These are phyloP conservation scores for Aurinia saxatilis DNA, from an alignment of 345 rosid species.

Conservation along the genomic window DNA sequence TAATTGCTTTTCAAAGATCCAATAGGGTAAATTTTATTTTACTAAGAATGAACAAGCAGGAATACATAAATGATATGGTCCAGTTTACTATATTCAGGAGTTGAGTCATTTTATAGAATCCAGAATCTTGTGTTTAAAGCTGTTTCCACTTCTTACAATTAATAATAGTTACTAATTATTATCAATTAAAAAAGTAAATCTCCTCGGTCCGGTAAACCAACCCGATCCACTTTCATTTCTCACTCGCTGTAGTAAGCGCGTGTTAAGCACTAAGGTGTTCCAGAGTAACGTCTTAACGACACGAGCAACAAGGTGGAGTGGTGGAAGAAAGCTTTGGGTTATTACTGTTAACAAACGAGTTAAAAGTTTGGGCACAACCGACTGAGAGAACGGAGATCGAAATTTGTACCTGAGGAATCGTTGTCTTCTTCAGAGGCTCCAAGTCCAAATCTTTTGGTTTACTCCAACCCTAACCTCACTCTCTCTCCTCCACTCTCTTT, in stretches of 20 bases:
- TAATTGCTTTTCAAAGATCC: conserved; percentile 6
- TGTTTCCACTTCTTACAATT: not conserved
- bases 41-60: not conserved
- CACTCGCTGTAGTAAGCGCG: not conserved
- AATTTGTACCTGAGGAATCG: conserved; percentile 25
- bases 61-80: conserved; percentile 7
- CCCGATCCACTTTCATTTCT: not conserved
- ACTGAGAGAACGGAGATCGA: conserved; percentile 15
- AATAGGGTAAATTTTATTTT: not conserved
- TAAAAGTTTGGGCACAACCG: conserved; percentile 13
- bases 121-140: conserved; percentile 10
- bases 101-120: not conserved
- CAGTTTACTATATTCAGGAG: conserved; percentile 9
- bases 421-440: conserved; percentile 27
- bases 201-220: conserved; percentile 9
- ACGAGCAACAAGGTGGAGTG: not conserved
- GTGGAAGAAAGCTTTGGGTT: not conserved
- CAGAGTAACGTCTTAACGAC: not conserved
- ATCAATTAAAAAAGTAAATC: not conserved
- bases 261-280: not conserved
- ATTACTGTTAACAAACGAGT: conserved; percentile 18
- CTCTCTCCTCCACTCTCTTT: conserved; percentile 12
- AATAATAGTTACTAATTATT: too few species aligned
- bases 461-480: conserved; percentile 17
- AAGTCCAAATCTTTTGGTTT: conserved; percentile 7